A percentile compares a stretch with the other conserved stretches of the same genome.
Evolutionary conservation across 257 asterid genomes (phyloP).

Genomic region (Verbascum thapsus): DNA sequence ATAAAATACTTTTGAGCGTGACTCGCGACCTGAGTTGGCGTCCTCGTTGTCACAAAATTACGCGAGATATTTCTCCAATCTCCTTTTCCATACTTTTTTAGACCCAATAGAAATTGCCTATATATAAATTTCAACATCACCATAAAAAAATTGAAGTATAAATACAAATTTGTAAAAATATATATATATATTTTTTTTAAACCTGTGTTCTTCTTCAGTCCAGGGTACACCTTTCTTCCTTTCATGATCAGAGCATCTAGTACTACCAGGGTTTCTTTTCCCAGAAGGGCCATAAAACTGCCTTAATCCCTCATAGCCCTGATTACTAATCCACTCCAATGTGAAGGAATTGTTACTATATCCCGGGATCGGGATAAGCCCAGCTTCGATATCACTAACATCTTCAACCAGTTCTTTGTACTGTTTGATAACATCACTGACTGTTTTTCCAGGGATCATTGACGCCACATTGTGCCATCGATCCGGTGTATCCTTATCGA

Average conservation of each 20-base stretch:
- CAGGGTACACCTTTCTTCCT: conserved; percentile 92
- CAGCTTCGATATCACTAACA: conserved; percentile 74
- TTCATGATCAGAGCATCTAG: conserved; percentile 58
- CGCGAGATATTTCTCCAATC: conserved; percentile 92
- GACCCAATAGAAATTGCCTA: conserved; percentile 86
- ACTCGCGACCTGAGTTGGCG: conserved; percentile 95
- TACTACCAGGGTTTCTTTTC: conserved; percentile 46
- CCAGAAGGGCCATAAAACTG: conserved; percentile 45
- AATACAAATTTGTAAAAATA: background rate
- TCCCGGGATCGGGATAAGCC: conserved; percentile 69
- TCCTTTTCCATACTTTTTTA: conserved; percentile 93
- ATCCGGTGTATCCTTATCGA: conserved; percentile 81
- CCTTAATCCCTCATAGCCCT: conserved; percentile 44
- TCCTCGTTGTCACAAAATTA: conserved; percentile 77
- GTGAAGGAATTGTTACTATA: conserved; percentile 50
- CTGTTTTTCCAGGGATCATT: conserved; percentile 76
- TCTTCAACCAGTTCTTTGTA: conserved; percentile 70
- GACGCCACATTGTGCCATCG: conserved; percentile 86
- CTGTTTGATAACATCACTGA: conserved; percentile 66
- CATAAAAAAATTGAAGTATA: background rate
- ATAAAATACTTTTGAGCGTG: conserved; percentile 95
- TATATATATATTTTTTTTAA: background rate
- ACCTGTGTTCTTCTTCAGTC: conserved; percentile 99
- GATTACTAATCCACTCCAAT: conserved; percentile 53
- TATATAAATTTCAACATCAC: conserved; percentile 27